phyloP scores from a whole-genome alignment of 1,284 basidiomycete species.

The Heimioporus retisporus region DNA sequence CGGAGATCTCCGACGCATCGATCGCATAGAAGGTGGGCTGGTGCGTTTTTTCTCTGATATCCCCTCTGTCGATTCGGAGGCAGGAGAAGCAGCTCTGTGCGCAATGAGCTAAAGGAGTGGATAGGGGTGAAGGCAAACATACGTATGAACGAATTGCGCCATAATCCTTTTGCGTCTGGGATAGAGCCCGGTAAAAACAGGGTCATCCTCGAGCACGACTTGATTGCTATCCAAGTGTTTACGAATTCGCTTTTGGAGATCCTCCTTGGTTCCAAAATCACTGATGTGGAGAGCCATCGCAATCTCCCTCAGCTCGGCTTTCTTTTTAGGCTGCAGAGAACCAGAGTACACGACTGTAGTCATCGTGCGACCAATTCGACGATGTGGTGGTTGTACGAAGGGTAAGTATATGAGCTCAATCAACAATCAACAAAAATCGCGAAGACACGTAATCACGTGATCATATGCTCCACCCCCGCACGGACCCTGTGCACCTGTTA shows the following conservation, averaged over 20 bases:
- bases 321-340: slow-evolving; percentile 66
- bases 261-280: slow-evolving; percentile 68
- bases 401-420: slow-evolving; percentile 24
- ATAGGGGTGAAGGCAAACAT: slow-evolving; percentile 4
- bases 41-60: slow-evolving; percentile 28
- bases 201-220: slow-evolving; percentile 60
- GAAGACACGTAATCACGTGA: slow-evolving; percentile 40
- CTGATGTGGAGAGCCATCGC: slow-evolving; percentile 60
- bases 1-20: slow-evolving; percentile 43
- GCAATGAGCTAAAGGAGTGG: slow-evolving; percentile 14
- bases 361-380: slow-evolving; percentile 27
- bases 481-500: slow-evolving; percentile 20
- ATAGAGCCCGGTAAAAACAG: slow-evolving; percentile 65
- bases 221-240: slow-evolving; percentile 65
- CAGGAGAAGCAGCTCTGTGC: slow-evolving; percentile 27
- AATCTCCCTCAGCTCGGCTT: slow-evolving; percentile 69
- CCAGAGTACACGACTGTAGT: slow-evolving; percentile 51
- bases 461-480: slow-evolving; percentile 4
- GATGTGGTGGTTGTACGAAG: slow-evolving; percentile 5
- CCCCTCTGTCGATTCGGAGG: slow-evolving; percentile 23
- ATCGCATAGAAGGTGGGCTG: slow-evolving; percentile 35
- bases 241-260: slow-evolving; percentile 66
- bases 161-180: slow-evolving; percentile 53
- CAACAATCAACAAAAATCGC: slow-evolving; percentile 42
- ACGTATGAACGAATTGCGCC: slow-evolving; percentile 37